Evolutionary conservation across 2,329 filamentous ascomycete species (phyloP).

Genomic region (Fusarium sp.): DNA sequence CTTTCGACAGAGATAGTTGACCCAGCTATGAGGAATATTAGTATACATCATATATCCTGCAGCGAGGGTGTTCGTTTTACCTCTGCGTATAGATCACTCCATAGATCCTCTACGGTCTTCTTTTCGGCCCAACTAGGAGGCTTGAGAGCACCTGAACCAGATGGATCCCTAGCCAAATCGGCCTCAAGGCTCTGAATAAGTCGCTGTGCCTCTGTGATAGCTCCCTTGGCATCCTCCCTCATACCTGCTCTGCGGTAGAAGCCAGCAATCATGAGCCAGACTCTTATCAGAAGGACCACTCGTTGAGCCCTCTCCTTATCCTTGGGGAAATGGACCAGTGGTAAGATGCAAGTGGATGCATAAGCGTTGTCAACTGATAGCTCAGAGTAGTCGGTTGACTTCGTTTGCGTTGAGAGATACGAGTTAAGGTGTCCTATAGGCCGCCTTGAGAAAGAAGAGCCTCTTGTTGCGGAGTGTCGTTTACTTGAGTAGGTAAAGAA

Average conservation of each 20-base stretch:
- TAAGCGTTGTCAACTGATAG: slow-evolving; percentile 53
- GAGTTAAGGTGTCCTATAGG: slow-evolving; percentile 58
- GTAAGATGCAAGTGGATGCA: slow-evolving; percentile 58
- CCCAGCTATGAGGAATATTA: slow-evolving; percentile 65
- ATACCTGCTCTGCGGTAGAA: slow-evolving; percentile 86
- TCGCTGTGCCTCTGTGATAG: slow-evolving; percentile 82
- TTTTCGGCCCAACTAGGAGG: slow-evolving; percentile 79
- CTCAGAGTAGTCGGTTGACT: slow-evolving; percentile 53
- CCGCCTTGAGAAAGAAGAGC: slow-evolving; percentile 55
- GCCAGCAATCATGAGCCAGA: slow-evolving; percentile 91
- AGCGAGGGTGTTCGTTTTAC: slow-evolving; percentile 58
- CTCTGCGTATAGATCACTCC: slow-evolving; percentile 85
- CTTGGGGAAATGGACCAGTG: slow-evolving; percentile 63
- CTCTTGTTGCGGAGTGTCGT: slow-evolving; percentile 49
- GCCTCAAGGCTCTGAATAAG: slow-evolving; percentile 76
- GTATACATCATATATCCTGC: background rate
- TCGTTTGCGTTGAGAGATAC: slow-evolving; percentile 53
- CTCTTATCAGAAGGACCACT: slow-evolving; percentile 70
- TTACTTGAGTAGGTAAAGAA: slow-evolving; percentile 56
- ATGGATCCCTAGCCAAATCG: slow-evolving; percentile 69
- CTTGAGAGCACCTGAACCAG: slow-evolving; percentile 69
- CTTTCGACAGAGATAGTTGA: slow-evolving; percentile 70
- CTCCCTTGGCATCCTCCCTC: slow-evolving; percentile 81
- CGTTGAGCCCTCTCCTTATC: slow-evolving; percentile 62
- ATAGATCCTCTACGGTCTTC: slow-evolving; percentile 84